Base-by-base conservation (phyloP, 2,329 filamentous ascomycete species). In the Colletotrichum simmondsii region DNA sequence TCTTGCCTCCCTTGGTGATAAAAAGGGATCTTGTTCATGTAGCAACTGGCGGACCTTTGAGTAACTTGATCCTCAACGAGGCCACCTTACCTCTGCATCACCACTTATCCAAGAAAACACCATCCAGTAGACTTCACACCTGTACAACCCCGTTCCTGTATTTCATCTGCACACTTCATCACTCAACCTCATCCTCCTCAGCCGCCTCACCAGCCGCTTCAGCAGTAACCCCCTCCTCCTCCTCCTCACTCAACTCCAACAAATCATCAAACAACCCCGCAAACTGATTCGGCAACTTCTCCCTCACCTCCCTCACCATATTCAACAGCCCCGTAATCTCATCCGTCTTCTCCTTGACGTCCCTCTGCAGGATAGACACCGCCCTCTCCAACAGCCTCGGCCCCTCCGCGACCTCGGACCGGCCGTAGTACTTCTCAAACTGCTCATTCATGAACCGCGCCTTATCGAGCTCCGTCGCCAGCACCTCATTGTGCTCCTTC, bases 391-490 rank as follows among this genome's bases (percentile, higher is more conserved):
- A 57, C 12, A 1, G 8, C 54, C n/a, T 32, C 24, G 42, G 32
- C 8, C 66, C 67, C 8, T 60, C 37, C 32, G 19, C 5, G 11
- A 32, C 56, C 54, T 63, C 58, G n/a, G 62, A 49, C 6, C 30
- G 12, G 1, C 58, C 49, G 30, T 75, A 75, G 32, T 75, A 74
- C 59, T 30, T 30, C 54, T 75, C 73, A 54, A 64, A 75, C 46
- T 64, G 35, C 26, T 32, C 58, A 42, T 66, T 71, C 32, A 57
- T 57, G 19, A 60, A 59, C 46, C 42, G 46, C 26, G 67, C 66
- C 42, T 53, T 71, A 12, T 60, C 30, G 22, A 74, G 54, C 71
- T 73, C 67, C 16, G 58, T 67, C 14, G 71, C 73, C 5, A 75
- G 59, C 46, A 49, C 61, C 49, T 30, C 42, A 42, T 66, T 71